Conservation (phyloP, 2,329 filamentous ascomycete species). For the Tricladium varicosporioides region DNA sequence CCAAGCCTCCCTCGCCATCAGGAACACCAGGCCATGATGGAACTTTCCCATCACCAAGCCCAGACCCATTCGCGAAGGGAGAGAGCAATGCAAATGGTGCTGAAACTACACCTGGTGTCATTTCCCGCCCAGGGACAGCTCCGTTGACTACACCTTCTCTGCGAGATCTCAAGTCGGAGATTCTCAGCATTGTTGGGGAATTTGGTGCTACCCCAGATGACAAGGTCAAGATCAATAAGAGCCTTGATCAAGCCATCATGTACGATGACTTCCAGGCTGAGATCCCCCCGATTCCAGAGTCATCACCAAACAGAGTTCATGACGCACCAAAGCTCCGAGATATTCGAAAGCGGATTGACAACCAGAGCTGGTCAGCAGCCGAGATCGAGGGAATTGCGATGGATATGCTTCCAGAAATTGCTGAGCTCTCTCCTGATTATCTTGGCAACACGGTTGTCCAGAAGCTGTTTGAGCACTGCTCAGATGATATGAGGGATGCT, state of each 20-base stretch:
- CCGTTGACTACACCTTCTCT: constrained; percentile 70
- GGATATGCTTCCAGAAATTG: constrained; percentile 95
- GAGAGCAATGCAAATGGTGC: constrained; percentile 45
- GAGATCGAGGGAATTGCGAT: constrained; percentile 92
- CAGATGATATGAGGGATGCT: constrained; percentile 81
- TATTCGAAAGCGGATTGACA: constrained; percentile 96
- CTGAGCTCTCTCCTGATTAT: constrained; percentile 92
- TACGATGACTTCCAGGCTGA: constrained; percentile 74
- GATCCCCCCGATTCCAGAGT: constrained; percentile 85
- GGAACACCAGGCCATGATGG: constrained; percentile 88
- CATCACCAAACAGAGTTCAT: constrained; percentile 82
- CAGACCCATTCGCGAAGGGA: constrained; percentile 70
- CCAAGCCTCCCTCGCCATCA: constrained; percentile 88
- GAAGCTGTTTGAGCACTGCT: constrained; percentile 96
- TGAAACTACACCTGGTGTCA: constrained; percentile 38
- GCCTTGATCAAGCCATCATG: constrained; percentile 73
- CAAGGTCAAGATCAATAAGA: constrained; percentile 65
- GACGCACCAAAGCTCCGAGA: constrained; percentile 94
- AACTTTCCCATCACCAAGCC: constrained; percentile 85
- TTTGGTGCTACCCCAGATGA: constrained; percentile 86
- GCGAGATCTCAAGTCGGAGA: constrained; percentile 75
- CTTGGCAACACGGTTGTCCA: constrained; percentile 99
- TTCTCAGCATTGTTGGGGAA: constrained; percentile 80
- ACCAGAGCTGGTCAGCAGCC: constrained; percentile 77
- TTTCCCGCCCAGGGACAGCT: constrained; percentile 42